Evolutionary conservation across 2,329 filamentous ascomycete species (phyloP).

Genomic region (Colletotrichum chrysophilum): DNA sequence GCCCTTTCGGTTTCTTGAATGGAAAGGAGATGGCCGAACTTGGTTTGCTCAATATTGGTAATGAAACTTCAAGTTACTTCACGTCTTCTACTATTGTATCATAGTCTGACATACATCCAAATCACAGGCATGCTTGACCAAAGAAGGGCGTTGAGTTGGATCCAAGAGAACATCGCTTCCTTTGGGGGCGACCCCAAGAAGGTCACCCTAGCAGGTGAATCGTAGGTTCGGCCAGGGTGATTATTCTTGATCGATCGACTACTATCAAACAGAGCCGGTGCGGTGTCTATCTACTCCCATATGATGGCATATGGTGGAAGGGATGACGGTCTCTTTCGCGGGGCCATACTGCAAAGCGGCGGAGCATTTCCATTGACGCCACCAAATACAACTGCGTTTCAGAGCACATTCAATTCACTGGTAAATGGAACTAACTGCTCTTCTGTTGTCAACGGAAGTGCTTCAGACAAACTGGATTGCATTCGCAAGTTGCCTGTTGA

Average conservation of each 20-base stretch:
- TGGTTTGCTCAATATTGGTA: slow-evolving; percentile 37
- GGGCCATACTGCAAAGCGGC: slow-evolving; percentile 53
- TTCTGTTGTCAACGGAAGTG: not conserved
- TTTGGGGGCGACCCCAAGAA: slow-evolving; percentile 29
- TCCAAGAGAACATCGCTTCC: slow-evolving; percentile 16
- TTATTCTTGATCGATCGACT: accelerated
- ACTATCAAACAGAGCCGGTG: not conserved
- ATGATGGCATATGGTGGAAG: slow-evolving; percentile 56
- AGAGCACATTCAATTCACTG: slow-evolving; percentile 32
- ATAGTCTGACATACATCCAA: not conserved
- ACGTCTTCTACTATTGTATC: not conserved
- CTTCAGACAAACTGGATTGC: slow-evolving; percentile 30
- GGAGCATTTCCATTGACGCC: slow-evolving; percentile 27
- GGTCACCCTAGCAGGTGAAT: slow-evolving; percentile 59
- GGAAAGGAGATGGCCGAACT: slow-evolving; percentile 12
- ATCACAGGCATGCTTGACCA: slow-evolving; percentile 10
- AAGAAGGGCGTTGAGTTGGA: slow-evolving; percentile 14
- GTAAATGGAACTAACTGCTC: slow-evolving; percentile 16
- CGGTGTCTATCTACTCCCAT: slow-evolving; percentile 33
- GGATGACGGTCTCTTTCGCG: slow-evolving; percentile 58
- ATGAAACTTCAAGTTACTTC: accelerated
- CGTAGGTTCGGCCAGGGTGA: not conserved
- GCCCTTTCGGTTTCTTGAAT: slow-evolving; percentile 20
- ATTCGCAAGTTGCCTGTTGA: slow-evolving; percentile 33
- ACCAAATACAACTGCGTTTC: slow-evolving; percentile 27